Evolutionary conservation across 1,139 yeast genomes (phyloP), one percentile per base, ranked within the genome.

Genomic region (Yamadazyma trypodendri): DNA sequence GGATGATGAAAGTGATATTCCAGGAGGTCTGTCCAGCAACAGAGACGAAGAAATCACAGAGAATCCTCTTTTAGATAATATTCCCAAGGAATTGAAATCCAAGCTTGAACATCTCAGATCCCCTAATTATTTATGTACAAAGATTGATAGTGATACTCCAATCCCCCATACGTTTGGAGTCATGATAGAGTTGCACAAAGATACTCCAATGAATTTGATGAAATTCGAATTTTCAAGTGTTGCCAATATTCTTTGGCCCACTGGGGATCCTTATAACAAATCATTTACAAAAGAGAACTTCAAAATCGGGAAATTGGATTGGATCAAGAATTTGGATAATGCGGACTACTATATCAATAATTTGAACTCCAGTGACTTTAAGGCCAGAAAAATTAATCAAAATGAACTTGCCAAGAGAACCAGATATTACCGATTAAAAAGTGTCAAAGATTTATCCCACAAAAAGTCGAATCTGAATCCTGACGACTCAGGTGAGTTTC

Each of bases 221-320:
- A 51, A 49, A 18, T 49, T 70, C 31, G 65, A 61, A 37, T 65
- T 71, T 43, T 58, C 55, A 37, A 65, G 72, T 12, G 27, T 50
- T 2, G 58, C 68, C 6, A 58, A 54, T 36, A 63, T 77, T 2
- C 56, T 70, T 42, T 79, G 85, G 85, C 79, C 80, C 6, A 62
- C 68, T 25, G 78, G 79, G 8, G 78, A 78, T 21, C 77, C 79
- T 1, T 73, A 74, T 49, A 70, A 64, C 45, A 68, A 59, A 42
- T 49, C 54, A 30, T 63, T 58, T 35, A 42, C 58, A 18, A 72
- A 65, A 39, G 84, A 79, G 46, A 61, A 61, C 36, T 79, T 75
- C 51, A 66, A 65, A 34, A 65, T 75, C 15, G 82, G 82, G 1
- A 55, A 58, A 14, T 43, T 70, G 48, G 69, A 63, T 32, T 79